A percentile compares a stretch with the other conserved stretches of the same genome.
phyloP scores from a whole-genome alignment of 805 yeast species.

The Candida ortonii region DNA sequence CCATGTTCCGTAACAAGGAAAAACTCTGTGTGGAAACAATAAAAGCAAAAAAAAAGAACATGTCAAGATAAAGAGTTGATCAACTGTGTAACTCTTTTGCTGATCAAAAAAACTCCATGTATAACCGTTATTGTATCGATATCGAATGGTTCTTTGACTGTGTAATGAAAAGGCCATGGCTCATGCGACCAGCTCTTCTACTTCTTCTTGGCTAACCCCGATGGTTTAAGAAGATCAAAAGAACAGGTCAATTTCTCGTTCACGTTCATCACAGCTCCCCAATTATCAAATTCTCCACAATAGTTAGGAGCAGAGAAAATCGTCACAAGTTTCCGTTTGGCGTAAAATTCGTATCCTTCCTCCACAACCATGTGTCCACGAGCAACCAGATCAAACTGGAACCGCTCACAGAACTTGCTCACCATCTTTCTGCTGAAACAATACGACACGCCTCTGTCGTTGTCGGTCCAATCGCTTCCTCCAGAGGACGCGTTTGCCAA shows the following conservation, averaged over 20 bases:
- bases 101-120: no score
- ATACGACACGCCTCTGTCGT: constrained; percentile 81
- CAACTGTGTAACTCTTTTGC: no score
- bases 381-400: constrained; percentile 73
- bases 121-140: no score
- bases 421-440: constrained; percentile 73
- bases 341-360: constrained; percentile 83
- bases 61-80: no score
- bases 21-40: not conserved
- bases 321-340: constrained; percentile 70
- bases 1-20: no score
- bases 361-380: constrained; percentile 90
- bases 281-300: constrained; percentile 76
- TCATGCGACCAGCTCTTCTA: no score
- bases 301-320: constrained; percentile 82
- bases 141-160: no score
- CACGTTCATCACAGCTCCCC: constrained; percentile 78
- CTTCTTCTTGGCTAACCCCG: constrained; percentile 13
- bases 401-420: constrained; percentile 60
- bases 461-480: constrained; percentile 66
- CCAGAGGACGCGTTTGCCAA: constrained; percentile 8
- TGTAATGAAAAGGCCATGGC: no score
- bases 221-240: constrained; percentile 66
- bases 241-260: constrained; percentile 66
- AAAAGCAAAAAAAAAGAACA: not conserved